These are phyloP conservation scores for Durusdinium trenchii DNA, from an alignment of 73 alveolate species.

Conservation along the genomic window DNA sequence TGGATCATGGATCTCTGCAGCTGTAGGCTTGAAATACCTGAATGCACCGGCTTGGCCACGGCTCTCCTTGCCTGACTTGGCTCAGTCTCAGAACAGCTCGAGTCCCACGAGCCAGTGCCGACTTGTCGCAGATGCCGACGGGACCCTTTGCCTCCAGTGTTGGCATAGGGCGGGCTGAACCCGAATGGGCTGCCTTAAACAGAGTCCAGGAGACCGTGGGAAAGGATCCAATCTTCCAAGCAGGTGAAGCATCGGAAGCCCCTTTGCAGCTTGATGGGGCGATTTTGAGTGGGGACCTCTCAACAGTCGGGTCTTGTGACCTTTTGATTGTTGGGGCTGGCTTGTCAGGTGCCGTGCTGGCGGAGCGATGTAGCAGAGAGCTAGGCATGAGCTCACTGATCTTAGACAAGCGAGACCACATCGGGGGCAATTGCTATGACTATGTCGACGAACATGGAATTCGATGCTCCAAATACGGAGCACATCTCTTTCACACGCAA, in stretches of 20 bases:
- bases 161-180: conserved; percentile 93
- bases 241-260: conserved; percentile 69
- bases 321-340: conserved; percentile 92
- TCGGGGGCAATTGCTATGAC: conserved; percentile 81
- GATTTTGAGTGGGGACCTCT: conserved; percentile 76
- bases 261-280: conserved; percentile 63
- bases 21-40: neutral
- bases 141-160: conserved; percentile 87
- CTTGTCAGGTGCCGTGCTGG: conserved; percentile 87
- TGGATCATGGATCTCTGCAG: neutral
- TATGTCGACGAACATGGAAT: conserved; percentile 76
- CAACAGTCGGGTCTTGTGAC: conserved; percentile 20
- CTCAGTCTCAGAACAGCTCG: neutral
- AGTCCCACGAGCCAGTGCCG: neutral
- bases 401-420: conserved; percentile 95
- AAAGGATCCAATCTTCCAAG: conserved; percentile 60
- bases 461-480: conserved; percentile 82
- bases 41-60: neutral
- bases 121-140: conserved; percentile 21
- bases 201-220: conserved; percentile 83
- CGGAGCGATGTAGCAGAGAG: conserved; percentile 93
- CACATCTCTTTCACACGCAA: conserved; percentile 92
- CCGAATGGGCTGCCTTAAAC: conserved; percentile 91
- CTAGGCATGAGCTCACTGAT: conserved; percentile 91
- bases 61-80: neutral